Base-by-base conservation (phyloP, 192 early-diverging fungal genomes). In the Linnemannia elongata region DNA sequence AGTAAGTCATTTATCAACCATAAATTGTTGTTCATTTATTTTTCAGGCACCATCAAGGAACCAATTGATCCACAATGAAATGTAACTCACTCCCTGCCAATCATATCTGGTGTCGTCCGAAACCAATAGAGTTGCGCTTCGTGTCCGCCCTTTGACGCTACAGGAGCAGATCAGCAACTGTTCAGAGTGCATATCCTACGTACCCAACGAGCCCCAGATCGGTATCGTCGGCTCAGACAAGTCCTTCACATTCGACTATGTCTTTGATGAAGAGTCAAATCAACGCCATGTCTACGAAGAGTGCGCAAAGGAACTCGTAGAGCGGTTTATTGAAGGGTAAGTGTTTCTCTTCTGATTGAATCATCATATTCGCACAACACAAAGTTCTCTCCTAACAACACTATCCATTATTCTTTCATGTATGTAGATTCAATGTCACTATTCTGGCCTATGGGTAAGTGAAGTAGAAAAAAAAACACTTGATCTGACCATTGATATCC, bases 381-480 rank as follows among this genome's bases (percentile, higher is more conserved):
- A 27, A 27, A 27, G 27, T 30, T 66, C 12, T 54, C 27, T 17
- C 5, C 3, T 36, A 54, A 42, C 45, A 30, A 52, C 47, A 4
- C 3, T 15, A 9, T 38, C 22, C 24, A 33, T 22, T 57, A 27
- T 72, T 79, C 17, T 47, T 73, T 72, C 2, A 8, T 60, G 30
- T 70, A 55, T 36, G 38, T 82, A 93, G 97, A n/a, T 97, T 95
- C 88, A 99, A 99, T 91, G 96, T 93, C 44, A 99, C 98, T 3
- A 95, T 99, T 66, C 90, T 99, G 30, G 98, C 98, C 49, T 96
- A 96, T 87, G 96, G 96, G 91, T 93, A 92, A 79, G 82, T 77
- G 30, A 41, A n/a, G 20, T 22, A 20, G 47, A 22, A 45, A 7
- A 74, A 20, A 44, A 73, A 27, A 39, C 38, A 39, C 33, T 24